Percentiles rank a stretch among this genome's conserved stretches.
These are phyloP conservation scores for Melanomma pulvis-pyrius DNA, from an alignment of 495 filamentous ascomycete genomes.

Conservation along the genomic window DNA sequence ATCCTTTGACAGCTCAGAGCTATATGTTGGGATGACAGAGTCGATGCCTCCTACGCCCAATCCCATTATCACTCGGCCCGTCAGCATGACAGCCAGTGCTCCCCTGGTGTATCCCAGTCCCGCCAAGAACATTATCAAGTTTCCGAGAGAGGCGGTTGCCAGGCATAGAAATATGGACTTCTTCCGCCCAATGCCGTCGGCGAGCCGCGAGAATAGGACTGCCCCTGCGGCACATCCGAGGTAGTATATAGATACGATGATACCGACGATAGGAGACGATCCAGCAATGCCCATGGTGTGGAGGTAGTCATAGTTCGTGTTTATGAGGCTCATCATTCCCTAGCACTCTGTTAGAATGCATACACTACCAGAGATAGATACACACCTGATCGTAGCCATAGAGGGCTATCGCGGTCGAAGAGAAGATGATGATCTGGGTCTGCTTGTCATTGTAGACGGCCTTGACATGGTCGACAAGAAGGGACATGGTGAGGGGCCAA, in stretches of 20 bases:
- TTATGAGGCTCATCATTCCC: conserved; percentile 64
- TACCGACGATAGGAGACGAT: conserved; percentile 54
- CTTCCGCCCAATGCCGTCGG: conserved; percentile 56
- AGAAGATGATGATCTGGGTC: conserved; percentile 55
- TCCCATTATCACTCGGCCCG: conserved; percentile 58
- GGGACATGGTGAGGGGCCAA: conserved; percentile 21
- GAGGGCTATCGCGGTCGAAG: conserved; percentile 59
- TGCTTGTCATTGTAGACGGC: conserved; percentile 42
- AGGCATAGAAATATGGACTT: conserved; percentile 55
- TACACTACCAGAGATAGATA: not conserved
- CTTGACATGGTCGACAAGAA: conserved; percentile 10
- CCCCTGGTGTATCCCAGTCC: conserved; percentile 50
- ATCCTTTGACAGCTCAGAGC: conserved; percentile 55
- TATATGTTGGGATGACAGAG: conserved; percentile 60
- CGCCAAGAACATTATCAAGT: conserved; percentile 59
- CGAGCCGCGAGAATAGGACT: conserved; percentile 52
- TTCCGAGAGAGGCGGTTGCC: conserved; percentile 53
- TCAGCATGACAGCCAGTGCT: conserved; percentile 54
- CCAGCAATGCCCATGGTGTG: conserved; percentile 56
- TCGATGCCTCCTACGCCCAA: conserved; percentile 62
- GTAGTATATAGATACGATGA: conserved; percentile 64
- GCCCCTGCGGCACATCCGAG: conserved; percentile 58
- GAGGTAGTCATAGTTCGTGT: conserved; percentile 60
- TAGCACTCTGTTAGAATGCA: not conserved
- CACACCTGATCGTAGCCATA: conserved; percentile 56